Conservation (phyloP, 1,139 yeast genomes). For the Entelexis paramagnoliae region DNA sequence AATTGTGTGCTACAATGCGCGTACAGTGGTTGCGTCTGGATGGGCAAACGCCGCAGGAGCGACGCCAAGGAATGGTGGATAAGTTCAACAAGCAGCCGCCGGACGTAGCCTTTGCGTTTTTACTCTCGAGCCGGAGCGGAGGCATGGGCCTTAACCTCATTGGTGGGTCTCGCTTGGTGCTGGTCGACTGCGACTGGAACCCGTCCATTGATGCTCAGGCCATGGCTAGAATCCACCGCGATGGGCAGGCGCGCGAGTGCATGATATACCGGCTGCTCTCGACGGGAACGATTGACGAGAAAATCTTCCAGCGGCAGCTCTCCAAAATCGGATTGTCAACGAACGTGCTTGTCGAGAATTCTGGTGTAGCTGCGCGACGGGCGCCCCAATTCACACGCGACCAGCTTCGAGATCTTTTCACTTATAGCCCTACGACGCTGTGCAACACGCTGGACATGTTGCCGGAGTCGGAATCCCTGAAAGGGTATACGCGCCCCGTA, state of each 20-base stretch:
- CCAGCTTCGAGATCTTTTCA: slow-evolving; percentile 69
- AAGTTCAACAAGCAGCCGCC: slow-evolving; percentile 49
- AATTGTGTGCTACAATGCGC: slow-evolving; percentile 42
- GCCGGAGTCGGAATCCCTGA: background rate
- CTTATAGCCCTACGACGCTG: slow-evolving; percentile 41
- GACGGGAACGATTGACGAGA: slow-evolving; percentile 89
- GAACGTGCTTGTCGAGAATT: slow-evolving; percentile 45
- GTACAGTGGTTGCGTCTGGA: slow-evolving; percentile 58
- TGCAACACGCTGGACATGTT: slow-evolving; percentile 55
- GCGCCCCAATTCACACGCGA: slow-evolving; percentile 33
- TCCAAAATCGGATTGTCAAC: slow-evolving; percentile 75
- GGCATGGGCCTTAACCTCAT: slow-evolving; percentile 86
- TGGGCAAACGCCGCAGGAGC: slow-evolving; percentile 65
- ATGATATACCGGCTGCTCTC: slow-evolving; percentile 61
- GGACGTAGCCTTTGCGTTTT: slow-evolving; percentile 47
- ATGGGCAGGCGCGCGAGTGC: slow-evolving; percentile 76
- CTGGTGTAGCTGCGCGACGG: slow-evolving; percentile 23
- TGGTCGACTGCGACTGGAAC: slow-evolving; percentile 91
- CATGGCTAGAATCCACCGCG: slow-evolving; percentile 90
- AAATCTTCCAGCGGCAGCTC: slow-evolving; percentile 85
- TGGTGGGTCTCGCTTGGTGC: slow-evolving; percentile 77
- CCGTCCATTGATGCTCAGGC: slow-evolving; percentile 91
- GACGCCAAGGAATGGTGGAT: slow-evolving; percentile 56
- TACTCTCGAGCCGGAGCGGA: slow-evolving; percentile 84
- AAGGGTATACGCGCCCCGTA: slow-evolving; percentile 10